Evolutionary conservation across 169 alveolate genomes (phyloP), one percentile per base, ranked within the genome.

Genomic region (Plasmodium inui): DNA sequence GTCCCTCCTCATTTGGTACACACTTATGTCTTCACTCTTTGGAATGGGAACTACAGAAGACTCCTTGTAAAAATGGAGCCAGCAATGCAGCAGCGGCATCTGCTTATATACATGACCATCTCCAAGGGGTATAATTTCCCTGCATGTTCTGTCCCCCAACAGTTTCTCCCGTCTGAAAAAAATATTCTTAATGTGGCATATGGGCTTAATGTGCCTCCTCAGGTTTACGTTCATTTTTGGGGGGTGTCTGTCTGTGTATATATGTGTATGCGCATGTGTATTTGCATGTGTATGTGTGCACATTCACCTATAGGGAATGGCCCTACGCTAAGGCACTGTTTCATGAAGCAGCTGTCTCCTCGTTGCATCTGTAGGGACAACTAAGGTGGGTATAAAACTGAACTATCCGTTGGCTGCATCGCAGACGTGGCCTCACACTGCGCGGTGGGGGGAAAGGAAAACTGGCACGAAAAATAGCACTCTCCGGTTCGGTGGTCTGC

Each of bases 1-100:
- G 55, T 90, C 95, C 37, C 95, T 81, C 44, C 95, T 34, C 95
- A 90, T 90, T 90, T 90, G 92, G 57, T 82, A 90, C 7, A 39
- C 57, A 80, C 37, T 41, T 67, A 71, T 50, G 50, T 78, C 55
- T 32, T 37, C 53, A 30, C 71, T 88, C 83, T 80, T 80, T 32
- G 10, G 26, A 80, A 39, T 57, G 55, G 73, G 17, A 26, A 46
- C 28, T 50, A 90, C n/a, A 70, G 82, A 90, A 19, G 89, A 41
- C 32, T 88, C 57, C 14, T 88, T 88, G 70, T 78, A 79, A 79
- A 78, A 80, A 78, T 3, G 57, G 57, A 39, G 57, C 57, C 46
- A 34, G 73, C 78, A 28, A 53, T 30, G 26, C 22, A 44, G 0
- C 67, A 76, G 19, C 19, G 14, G 78, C 30, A 34, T 46, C 7